Percentiles rank a stretch among this genome's conserved stretches.
Evolutionary conservation across 495 filamentous ascomycete genomes (phyloP).

Genomic region (Podospora sp.): DNA sequence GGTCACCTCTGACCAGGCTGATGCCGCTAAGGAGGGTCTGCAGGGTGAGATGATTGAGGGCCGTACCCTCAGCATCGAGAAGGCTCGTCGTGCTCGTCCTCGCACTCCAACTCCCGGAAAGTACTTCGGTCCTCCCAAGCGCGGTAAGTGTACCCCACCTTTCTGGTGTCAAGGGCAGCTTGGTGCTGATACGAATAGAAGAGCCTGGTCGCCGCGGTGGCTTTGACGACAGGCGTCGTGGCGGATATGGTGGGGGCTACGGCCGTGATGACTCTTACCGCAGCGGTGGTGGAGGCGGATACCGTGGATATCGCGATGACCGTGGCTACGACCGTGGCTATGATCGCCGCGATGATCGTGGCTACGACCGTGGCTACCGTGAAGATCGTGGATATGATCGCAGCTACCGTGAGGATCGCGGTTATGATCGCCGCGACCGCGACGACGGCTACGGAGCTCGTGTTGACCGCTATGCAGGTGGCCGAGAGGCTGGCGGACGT

Average conservation of each 20-base stretch:
- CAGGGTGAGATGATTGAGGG: constrained; percentile 96
- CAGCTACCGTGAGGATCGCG: constrained; percentile 58
- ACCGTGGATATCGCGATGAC: constrained; percentile 49
- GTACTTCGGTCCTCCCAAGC: constrained; percentile 98
- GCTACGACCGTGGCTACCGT: constrained; percentile 51
- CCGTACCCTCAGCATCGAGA: constrained; percentile 97
- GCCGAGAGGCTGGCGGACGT: constrained; percentile 44
- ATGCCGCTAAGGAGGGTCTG: constrained; percentile 93
- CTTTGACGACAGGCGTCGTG: constrained; percentile 23
- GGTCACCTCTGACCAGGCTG: constrained; percentile 88
- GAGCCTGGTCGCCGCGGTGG: constrained; percentile 37
- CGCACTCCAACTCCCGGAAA: constrained; percentile 97
- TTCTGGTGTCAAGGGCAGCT: neutral
- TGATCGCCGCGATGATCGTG: constrained; percentile 46
- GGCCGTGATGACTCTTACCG: constrained; percentile 45
- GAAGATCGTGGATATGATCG: constrained; percentile 53
- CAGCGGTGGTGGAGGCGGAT: constrained; percentile 38
- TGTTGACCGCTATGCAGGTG: constrained; percentile 49
- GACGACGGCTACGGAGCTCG: constrained; percentile 53
- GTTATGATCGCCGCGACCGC: constrained; percentile 61
- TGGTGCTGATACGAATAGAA: constrained; percentile 32
- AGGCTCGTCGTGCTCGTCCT: constrained; percentile 90
- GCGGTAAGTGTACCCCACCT: constrained; percentile 64
- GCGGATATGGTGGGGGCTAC: constrained; percentile 41
- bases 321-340: constrained; percentile 39